Base-by-base conservation (phyloP, 345 rosid genomes). In the Pugionium dolabratum region DNA sequence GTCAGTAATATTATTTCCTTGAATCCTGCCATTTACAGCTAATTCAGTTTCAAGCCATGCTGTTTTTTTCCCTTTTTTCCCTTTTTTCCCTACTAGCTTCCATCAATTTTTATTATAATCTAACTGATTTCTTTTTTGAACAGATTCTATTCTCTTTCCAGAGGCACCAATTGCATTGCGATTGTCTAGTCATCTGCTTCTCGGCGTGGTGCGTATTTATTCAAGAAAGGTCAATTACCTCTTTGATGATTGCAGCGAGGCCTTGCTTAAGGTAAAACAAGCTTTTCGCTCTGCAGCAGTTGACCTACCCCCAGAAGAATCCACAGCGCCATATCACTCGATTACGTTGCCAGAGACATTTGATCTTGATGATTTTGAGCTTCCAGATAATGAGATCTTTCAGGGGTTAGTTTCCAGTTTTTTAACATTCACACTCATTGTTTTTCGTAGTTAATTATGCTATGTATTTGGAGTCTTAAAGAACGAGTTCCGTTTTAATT, bases 331-430 rank as follows among this genome's bases (percentile, higher is more conserved):
- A 1, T 95, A 91, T 77, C 96, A 91, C 78, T 91, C 99, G 2
- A 95, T 95, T 65, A 95, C 99, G 35, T 82, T 95, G 83, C 99
- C 99, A 1, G 99, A 95, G 89, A 95, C 99, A 36, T 95, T 95
- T 82, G 99, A 95, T 82, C 99, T 95, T 75, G 99, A 91, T 79
- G 99, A 95, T 72, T 95, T 95, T 80, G 99, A 95, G 90, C 88
- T 95, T 68, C 99, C 97, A 78, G 96, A 95, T 61, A 89, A 80
- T 79, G 99, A 89, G 64, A 78, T 87, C 25, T 85, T 89, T 68
- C 98, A 91, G 70, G 94, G 98, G 99, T 95, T 75, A 78, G 97
- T 86, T 78, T 56, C 54, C 34, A 7, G 43, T 36, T 9, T 9
- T 45, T 50, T 37, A 18, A 43, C 4, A 41, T 36, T 44, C 55